Evolutionary conservation across 306 rosid genomes (phyloP).

Genomic region (Sphenostylis stenocarpa): DNA sequence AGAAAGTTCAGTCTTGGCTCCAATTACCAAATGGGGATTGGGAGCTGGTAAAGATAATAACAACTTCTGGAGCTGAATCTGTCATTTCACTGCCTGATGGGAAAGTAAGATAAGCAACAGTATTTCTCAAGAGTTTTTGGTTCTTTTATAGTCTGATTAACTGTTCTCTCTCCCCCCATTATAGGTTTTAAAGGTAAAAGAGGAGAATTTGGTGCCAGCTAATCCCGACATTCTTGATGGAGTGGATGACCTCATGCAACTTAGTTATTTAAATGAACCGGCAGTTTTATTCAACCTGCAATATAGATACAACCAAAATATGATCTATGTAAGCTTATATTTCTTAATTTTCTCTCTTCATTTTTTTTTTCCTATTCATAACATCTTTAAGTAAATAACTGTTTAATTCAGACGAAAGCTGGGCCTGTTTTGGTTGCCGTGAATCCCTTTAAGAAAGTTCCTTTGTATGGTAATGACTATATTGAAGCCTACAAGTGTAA

Average conservation of each 20-base stretch:
- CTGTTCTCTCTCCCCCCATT: constrained; percentile 12
- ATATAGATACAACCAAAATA: constrained; percentile 78
- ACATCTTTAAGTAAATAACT: constrained; percentile 30
- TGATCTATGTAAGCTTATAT: constrained; percentile 78
- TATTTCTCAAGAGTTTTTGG: neutral
- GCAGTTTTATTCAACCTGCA: constrained; percentile 91
- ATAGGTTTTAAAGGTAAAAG: constrained; percentile 75
- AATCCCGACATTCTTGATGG: constrained; percentile 99
- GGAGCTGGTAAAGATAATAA: constrained; percentile 74
- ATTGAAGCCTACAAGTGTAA: constrained; percentile 85
- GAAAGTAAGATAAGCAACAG: constrained; percentile 55
- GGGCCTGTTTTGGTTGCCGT: constrained; percentile 97
- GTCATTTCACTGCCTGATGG: constrained; percentile 73
- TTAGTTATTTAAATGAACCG: constrained; percentile 95
- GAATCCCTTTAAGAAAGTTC: constrained; percentile 94
- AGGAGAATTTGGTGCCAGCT: constrained; percentile 79
- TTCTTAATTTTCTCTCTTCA: neutral
- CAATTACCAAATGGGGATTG: constrained; percentile 88
- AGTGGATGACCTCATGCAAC: constrained; percentile 98
- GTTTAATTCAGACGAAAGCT: constrained; percentile 80
- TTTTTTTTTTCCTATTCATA: constrained; percentile 22
- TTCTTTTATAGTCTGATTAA: constrained; percentile 16
- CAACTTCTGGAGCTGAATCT: constrained; percentile 69
- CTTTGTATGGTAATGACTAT: constrained; percentile 76
- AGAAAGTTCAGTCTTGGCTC: constrained; percentile 90